Evolutionary conservation across 768 basidiomycete genomes (phyloP).

Genomic region (Russula brevipes): DNA sequence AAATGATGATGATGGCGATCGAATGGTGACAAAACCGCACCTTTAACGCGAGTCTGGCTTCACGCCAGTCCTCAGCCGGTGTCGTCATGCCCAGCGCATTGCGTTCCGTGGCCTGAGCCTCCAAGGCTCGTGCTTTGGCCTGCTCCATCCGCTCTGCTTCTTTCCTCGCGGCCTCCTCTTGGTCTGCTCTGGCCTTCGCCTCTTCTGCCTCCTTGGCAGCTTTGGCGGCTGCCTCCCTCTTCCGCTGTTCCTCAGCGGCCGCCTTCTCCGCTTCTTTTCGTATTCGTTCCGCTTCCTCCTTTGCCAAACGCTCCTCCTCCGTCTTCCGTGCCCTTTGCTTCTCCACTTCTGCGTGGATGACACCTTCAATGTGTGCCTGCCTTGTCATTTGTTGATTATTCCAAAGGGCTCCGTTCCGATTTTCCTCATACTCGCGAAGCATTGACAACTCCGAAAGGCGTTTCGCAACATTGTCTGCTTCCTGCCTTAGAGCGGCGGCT

Average conservation of each 20-base stretch:
- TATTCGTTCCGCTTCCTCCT: constrained; percentile 46
- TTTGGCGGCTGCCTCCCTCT: constrained; percentile 29
- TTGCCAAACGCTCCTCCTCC: constrained; percentile 50
- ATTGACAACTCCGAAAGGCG: constrained; percentile 42
- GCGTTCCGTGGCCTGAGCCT: constrained; percentile 38
- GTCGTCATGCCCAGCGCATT: constrained; percentile 47
- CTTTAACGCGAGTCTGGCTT: constrained; percentile 48
- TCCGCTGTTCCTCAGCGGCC: constrained; percentile 29
- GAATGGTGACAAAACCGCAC: constrained; percentile 34
- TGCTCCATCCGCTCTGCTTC: constrained; percentile 31
- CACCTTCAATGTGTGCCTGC: constrained; percentile 56
- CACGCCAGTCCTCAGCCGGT: constrained; percentile 60
- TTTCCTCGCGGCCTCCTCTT: constrained; percentile 34
- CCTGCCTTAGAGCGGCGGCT: constrained; percentile 41
- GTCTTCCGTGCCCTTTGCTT: constrained; percentile 48
- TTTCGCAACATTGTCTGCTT: constrained; percentile 48
- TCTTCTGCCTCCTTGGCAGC: constrained; percentile 27
- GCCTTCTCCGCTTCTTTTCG: constrained; percentile 30
- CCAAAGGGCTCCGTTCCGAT: constrained; percentile 42
- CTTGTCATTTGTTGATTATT: constrained; percentile 40
- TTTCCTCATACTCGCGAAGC: constrained; percentile 44
- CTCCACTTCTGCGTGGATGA: constrained; percentile 60
- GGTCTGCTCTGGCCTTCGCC: constrained; percentile 29
- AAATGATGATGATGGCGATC: constrained; percentile 14
- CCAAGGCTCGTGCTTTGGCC: constrained; percentile 36